Percentiles rank a stretch among this genome's conserved stretches.
Conservation (phyloP, 192 early-diverging fungal genomes). For the Coemansia sp. region DNA sequence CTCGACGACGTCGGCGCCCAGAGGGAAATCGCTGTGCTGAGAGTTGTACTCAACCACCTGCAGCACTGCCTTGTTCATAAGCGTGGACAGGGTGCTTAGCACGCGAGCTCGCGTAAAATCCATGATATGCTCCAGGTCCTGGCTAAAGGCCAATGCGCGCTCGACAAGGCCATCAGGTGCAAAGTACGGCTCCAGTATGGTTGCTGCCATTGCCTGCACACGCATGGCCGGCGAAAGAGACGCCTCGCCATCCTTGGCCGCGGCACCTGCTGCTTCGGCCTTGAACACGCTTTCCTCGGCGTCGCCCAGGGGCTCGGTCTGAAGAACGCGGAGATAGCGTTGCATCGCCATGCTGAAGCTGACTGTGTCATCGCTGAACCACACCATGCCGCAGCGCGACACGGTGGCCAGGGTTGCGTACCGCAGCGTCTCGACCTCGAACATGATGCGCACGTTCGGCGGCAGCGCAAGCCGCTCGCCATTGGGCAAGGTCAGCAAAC, state of each 20-base stretch:
- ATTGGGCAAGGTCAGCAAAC: conserved; percentile 94
- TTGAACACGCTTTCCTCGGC: conserved; percentile 64
- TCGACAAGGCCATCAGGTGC: conserved; percentile 73
- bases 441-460: conserved; percentile 96
- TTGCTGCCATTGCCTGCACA: conserved; percentile 76
- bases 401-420: conserved; percentile 99
- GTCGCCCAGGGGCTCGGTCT: conserved; percentile 74
- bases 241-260: conserved; percentile 37
- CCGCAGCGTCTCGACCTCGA: conserved; percentile 98
- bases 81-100: conserved; percentile 83
- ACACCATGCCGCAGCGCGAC: conserved; percentile 99
- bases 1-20: conserved; percentile 75
- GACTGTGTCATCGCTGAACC: conserved; percentile 94
- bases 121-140: conserved; percentile 92
- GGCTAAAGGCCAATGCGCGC: conserved; percentile 68
- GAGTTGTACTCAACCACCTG: conserved; percentile 87
- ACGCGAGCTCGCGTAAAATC: conserved; percentile 89
- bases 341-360: conserved; percentile 72
- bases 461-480: conserved; percentile 96
- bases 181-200: conserved; percentile 70
- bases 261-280: conserved; percentile 22
- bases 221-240: conserved; percentile 61
- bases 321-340: conserved; percentile 82
- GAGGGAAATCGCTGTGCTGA: conserved; percentile 93
- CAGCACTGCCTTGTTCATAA: conserved; percentile 84